Percentiles rank a stretch among this genome's conserved stretches.
phyloP scores from a whole-genome alignment of 73 alveolate species.

The Uronychia setigera region DNA sequence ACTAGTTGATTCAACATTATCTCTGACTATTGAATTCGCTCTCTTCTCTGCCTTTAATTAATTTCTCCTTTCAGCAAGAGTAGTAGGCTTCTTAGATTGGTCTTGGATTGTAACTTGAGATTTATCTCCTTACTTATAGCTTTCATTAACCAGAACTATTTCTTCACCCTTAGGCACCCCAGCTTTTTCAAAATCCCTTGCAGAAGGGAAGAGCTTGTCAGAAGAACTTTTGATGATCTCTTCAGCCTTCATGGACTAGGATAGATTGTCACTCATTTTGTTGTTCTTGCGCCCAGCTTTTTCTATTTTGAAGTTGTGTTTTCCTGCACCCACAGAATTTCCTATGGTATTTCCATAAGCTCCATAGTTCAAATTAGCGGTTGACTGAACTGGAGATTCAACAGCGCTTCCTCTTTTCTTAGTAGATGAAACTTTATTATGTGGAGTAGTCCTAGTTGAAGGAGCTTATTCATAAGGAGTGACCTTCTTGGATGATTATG shows the following conservation, averaged over 20 bases:
- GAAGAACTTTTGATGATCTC: not conserved
- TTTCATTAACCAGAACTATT: not conserved
- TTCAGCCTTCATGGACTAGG: not conserved
- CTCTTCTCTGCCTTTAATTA: not conserved
- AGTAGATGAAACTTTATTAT: not conserved
- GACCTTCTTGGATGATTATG: not conserved
- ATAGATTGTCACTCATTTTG: too few relatives aligned
- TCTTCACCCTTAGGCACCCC: not conserved
- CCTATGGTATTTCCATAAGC: not conserved
- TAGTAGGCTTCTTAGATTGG: not conserved
- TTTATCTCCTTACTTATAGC: not conserved
- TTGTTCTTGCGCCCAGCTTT: too few relatives aligned
- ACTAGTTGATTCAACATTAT: not conserved
- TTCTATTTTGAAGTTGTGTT: too few relatives aligned
- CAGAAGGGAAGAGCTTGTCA: not conserved
- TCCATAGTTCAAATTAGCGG: not conserved
- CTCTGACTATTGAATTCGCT: not conserved
- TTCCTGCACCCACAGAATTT: too few relatives aligned
- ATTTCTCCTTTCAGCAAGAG: not conserved
- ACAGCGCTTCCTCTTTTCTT: not conserved
- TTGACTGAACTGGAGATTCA: not conserved
- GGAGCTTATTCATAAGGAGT: not conserved
- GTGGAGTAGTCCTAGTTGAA: not conserved
- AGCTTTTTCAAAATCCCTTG: too few relatives aligned
- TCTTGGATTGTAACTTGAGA: too few relatives aligned